Evolutionary conservation across 768 basidiomycete species (phyloP).

Genomic region (Amanita pseudoporphyria): DNA sequence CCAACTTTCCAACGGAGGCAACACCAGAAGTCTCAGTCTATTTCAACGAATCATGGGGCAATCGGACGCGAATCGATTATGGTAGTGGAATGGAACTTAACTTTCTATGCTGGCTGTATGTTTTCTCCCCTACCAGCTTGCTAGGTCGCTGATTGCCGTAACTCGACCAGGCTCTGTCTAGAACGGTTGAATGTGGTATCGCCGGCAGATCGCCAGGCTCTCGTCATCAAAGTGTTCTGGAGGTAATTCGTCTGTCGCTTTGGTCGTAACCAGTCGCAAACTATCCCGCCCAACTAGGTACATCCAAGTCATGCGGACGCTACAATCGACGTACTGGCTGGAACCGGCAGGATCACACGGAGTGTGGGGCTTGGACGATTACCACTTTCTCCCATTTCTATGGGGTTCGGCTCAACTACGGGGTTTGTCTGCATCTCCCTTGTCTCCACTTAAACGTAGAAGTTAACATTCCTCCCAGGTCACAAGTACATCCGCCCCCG

Average conservation of each 20-base stretch:
- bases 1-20: slow-evolving; percentile 46
- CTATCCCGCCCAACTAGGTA: slow-evolving; percentile 43
- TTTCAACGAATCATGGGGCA: slow-evolving; percentile 87
- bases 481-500: slow-evolving; percentile 90
- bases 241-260: slow-evolving; percentile 30
- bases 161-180: slow-evolving; percentile 61
- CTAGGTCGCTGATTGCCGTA: background rate
- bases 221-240: slow-evolving; percentile 89
- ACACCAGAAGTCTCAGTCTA: slow-evolving; percentile 69
- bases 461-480: slow-evolving; percentile 30
- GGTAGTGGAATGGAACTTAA: slow-evolving; percentile 99
- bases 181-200: slow-evolving; percentile 57
- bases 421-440: slow-evolving; percentile 26
- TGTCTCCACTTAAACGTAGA: background rate
- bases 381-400: slow-evolving; percentile 90
- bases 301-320: slow-evolving; percentile 67
- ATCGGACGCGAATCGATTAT: slow-evolving; percentile 87
- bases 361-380: slow-evolving; percentile 96
- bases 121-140: slow-evolving; percentile 7
- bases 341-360: slow-evolving; percentile 99
- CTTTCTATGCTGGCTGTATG: slow-evolving; percentile 94
- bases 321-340: slow-evolving; percentile 94
- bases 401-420: slow-evolving; percentile 77
- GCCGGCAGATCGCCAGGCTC: slow-evolving; percentile 56
- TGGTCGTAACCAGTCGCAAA: background rate